Conservation (phyloP, 192 early-diverging fungal genomes). For the Linnemannia hyalina region DNA sequence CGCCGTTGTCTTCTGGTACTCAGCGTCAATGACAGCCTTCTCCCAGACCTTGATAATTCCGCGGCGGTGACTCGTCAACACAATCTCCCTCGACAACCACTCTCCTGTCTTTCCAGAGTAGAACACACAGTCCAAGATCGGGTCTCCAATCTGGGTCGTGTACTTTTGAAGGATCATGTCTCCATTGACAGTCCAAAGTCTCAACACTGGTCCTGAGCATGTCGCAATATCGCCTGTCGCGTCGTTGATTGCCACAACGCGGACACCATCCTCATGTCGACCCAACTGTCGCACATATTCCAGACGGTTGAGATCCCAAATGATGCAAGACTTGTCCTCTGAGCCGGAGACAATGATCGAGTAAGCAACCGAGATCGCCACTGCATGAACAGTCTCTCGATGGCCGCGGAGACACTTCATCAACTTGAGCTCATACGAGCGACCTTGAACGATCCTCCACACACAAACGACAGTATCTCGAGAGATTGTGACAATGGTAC, state of each 20-base stretch:
- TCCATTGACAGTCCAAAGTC: conserved; percentile 76
- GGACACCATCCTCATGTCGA: conserved; percentile 65
- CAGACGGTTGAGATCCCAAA: conserved; percentile 77
- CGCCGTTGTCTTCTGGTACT: conserved; percentile 20
- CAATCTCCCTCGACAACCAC: conserved; percentile 61
- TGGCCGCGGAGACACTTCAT: conserved; percentile 72
- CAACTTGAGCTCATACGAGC: conserved; percentile 64
- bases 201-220: conserved; percentile 67
- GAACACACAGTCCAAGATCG: conserved; percentile 66
- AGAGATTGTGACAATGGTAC: conserved; percentile 67
- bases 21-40: conserved; percentile 30
- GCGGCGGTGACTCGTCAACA: conserved; percentile 71
- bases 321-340: conserved; percentile 71
- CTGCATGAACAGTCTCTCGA: conserved; percentile 61
- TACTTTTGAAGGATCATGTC: conserved; percentile 69
- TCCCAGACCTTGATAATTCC: conserved; percentile 65
- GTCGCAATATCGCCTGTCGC: conserved; percentile 76
- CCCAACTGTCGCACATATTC: conserved; percentile 70
- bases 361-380: conserved; percentile 68
- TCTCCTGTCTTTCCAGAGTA: conserved; percentile 65
- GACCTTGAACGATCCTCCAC: conserved; percentile 65
- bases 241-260: conserved; percentile 68
- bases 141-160: conserved; percentile 61
- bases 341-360: conserved; percentile 73
- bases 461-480: conserved; percentile 68